A percentile compares a stretch with the other conserved stretches of the same genome.
These are phyloP conservation scores for Calonectria honghensis DNA, from an alignment of 2,329 filamentous ascomycete species.

Conservation along the genomic window DNA sequence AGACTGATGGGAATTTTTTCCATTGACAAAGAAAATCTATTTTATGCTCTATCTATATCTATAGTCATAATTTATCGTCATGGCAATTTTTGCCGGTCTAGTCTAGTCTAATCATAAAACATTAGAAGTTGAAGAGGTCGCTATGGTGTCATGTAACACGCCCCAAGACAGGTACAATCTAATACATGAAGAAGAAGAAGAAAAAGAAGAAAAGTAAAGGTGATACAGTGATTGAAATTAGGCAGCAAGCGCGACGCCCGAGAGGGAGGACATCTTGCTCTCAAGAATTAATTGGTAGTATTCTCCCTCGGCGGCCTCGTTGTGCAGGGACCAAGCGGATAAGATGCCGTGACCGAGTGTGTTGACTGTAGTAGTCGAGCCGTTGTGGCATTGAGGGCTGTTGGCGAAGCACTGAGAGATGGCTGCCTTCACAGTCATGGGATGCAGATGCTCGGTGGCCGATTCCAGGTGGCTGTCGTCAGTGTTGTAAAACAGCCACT, in stretches of 20 bases:
- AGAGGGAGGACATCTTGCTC: not conserved
- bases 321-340: not conserved
- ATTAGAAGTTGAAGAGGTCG: not conserved
- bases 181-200: not conserved
- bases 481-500: not conserved
- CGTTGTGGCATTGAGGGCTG: not conserved
- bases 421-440: not conserved
- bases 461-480: not conserved
- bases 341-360: not conserved
- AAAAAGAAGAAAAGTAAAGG: not conserved
- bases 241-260: not conserved
- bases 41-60: conserved; percentile 4
- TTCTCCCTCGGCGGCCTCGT: not conserved
- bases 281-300: not conserved
- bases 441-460: not conserved
- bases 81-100: not conserved
- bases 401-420: not conserved
- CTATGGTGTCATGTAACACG: not conserved
- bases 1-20: not conserved
- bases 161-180: not conserved
- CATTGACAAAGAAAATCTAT: not conserved
- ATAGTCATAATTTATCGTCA: not conserved
- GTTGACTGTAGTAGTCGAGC: not conserved
- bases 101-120: not conserved
- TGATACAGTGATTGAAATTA: not conserved